phyloP scores from a whole-genome alignment of 768 basidiomycete species.

The Coprinopsis strossmayeri region DNA sequence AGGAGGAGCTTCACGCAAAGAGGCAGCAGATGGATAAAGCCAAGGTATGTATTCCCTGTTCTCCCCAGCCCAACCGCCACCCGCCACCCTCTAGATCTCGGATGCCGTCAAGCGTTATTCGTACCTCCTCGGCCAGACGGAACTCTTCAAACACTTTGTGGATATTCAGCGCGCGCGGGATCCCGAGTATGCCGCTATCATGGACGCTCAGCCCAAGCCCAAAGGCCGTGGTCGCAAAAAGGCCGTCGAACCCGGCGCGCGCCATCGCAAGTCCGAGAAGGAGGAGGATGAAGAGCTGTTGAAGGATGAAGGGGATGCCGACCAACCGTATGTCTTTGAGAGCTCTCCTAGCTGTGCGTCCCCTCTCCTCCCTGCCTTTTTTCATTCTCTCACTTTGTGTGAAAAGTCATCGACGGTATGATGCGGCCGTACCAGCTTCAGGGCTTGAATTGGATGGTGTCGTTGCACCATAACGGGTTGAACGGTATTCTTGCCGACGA shows the following conservation, averaged over 20 bases:
- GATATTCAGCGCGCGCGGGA: slow-evolving; percentile 89
- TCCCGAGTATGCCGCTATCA: slow-evolving; percentile 85
- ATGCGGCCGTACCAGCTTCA: slow-evolving; percentile 96
- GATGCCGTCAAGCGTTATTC: slow-evolving; percentile 96
- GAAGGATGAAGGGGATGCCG: slow-evolving; percentile 74
- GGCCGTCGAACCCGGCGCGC: slow-evolving; percentile 60
- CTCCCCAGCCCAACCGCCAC: background rate
- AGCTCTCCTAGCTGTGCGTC: slow-evolving; percentile 81
- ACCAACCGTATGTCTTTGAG: slow-evolving; percentile 92
- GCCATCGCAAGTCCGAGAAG: slow-evolving; percentile 94
- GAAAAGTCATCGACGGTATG: slow-evolving; percentile 78
- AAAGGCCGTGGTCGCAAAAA: slow-evolving; percentile 87
- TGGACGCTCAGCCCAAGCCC: slow-evolving; percentile 81
- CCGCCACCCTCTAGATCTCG: slow-evolving; percentile 48
- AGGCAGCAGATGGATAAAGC: slow-evolving; percentile 84
- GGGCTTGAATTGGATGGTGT: slow-evolving; percentile 96
- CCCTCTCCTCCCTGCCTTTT: slow-evolving; percentile 14
- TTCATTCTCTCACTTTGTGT: background rate
- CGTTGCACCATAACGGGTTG: slow-evolving; percentile 90
- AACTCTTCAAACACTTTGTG: slow-evolving; percentile 96
- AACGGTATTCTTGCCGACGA: slow-evolving; percentile 98
- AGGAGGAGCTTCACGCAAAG: slow-evolving; percentile 62
- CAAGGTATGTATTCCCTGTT: slow-evolving; percentile 42
- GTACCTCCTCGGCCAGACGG: slow-evolving; percentile 96
- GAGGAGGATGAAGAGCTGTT: slow-evolving; percentile 97